Percentiles rank a stretch among this genome's conserved stretches.
phyloP scores from a whole-genome alignment of 495 filamentous ascomycete genomes.

The Hypoxylon lienhwacheense region DNA sequence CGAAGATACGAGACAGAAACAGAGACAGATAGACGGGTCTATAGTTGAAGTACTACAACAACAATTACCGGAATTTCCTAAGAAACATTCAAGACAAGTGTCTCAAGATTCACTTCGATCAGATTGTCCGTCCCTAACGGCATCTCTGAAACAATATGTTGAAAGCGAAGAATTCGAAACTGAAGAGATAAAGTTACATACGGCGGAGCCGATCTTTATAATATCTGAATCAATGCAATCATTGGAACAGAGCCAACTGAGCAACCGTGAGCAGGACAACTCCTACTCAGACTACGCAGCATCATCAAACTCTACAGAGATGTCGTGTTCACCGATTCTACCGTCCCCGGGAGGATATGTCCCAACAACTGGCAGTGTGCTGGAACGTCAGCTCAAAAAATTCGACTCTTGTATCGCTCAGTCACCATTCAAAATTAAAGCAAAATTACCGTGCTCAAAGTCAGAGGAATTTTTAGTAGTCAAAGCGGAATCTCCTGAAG shows the following conservation, averaged over 20 bases:
- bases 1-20: conserved; percentile 13
- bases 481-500: conserved; percentile 9
- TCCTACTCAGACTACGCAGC: conserved; percentile 43
- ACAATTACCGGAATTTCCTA: conserved; percentile 48
- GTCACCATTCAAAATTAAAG: conserved; percentile 24
- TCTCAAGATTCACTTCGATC: conserved; percentile 33
- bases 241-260: conserved; percentile 21
- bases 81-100: conserved; percentile 17
- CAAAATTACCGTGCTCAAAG: conserved; percentile 9
- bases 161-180: conserved; percentile 46
- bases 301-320: conserved; percentile 35
- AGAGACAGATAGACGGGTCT: conserved; percentile 33
- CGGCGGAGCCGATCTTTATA: conserved; percentile 35
- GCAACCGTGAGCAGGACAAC: conserved; percentile 16
- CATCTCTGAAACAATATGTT: conserved; percentile 44
- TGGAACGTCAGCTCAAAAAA: conserved; percentile 38
- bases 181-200: conserved; percentile 40
- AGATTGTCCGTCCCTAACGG: conserved; percentile 43
- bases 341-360: conserved; percentile 40
- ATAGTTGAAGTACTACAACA: conserved; percentile 39
- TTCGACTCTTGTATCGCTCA: conserved; percentile 30
- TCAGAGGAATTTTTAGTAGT: background rate
- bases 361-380: conserved; percentile 42
- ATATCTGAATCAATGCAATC: conserved; percentile 32
- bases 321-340: conserved; percentile 23